Conservation (phyloP, 345 rosid genomes). For the Xanthoceras sorbifolium region DNA sequence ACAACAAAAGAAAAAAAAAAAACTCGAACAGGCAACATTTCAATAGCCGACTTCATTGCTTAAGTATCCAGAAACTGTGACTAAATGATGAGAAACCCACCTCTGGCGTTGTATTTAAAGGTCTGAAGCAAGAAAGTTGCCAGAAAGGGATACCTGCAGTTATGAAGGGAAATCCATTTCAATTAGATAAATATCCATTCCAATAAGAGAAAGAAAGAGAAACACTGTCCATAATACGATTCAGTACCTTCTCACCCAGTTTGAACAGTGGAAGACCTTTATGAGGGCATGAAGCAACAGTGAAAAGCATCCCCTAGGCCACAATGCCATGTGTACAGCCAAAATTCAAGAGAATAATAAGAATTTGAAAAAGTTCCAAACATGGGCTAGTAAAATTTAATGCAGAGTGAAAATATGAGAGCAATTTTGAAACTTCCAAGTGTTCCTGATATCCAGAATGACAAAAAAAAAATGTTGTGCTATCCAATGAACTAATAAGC, state of each 20-base stretch:
- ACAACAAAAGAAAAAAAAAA: no score
- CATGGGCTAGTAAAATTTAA: neutral
- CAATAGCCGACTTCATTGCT: neutral
- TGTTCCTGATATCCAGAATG: neutral
- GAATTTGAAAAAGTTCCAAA: neutral
- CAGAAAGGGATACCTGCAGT: slow-evolving; percentile 69
- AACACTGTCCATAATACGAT: slow-evolving; percentile 18
- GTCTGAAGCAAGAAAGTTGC: slow-evolving; percentile 82
- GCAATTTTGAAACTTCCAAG: neutral
- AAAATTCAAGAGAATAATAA: neutral
- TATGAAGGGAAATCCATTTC: neutral
- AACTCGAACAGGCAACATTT: neutral
- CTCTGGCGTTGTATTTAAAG: slow-evolving; percentile 40
- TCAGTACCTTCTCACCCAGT: slow-evolving; percentile 84
- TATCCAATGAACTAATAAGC: neutral
- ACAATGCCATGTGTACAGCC: slow-evolving; percentile 47
- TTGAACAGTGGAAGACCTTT: slow-evolving; percentile 89
- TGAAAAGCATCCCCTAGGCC: slow-evolving; percentile 98
- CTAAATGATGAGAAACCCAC: neutral
- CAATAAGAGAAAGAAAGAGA: neutral
- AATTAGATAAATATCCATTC: neutral
- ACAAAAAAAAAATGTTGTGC: neutral
- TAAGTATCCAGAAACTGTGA: neutral
- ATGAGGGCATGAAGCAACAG: slow-evolving; percentile 90
- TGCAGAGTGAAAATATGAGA: no score